A percentile compares a stretch with the other conserved stretches of the same genome.
phyloP scores from a whole-genome alignment of 176 grass and related monocot species.

The Saccharum spontaneum region DNA sequence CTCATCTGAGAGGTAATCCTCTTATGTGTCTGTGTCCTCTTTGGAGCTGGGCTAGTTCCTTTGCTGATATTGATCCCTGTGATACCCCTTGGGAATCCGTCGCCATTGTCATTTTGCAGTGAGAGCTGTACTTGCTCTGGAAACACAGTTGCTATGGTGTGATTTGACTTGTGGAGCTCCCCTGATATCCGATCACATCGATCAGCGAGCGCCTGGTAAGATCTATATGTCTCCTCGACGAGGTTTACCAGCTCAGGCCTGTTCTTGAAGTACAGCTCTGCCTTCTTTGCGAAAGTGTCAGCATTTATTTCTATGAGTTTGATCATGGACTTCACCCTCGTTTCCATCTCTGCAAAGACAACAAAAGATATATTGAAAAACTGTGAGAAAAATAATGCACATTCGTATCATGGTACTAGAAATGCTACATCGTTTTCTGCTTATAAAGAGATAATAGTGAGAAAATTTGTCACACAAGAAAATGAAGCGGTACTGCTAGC shows the following conservation, averaged over 20 bases:
- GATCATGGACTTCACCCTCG: conserved; percentile 65
- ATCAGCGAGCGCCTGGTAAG: conserved; percentile 62
- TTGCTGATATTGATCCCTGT: conserved; percentile 53
- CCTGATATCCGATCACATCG: conserved; percentile 46
- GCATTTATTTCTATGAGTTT: conserved; percentile 76
- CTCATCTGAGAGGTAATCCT: conserved; percentile 59
- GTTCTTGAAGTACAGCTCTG: conserved; percentile 73
- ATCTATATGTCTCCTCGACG: conserved; percentile 72
- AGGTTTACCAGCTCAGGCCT: conserved; percentile 56
- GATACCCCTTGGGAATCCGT: conserved; percentile 55
- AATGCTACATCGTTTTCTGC: background rate
- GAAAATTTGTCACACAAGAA: background rate
- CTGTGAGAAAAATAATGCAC: background rate
- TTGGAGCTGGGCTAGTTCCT: conserved; percentile 27
- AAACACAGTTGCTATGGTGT: conserved; percentile 76
- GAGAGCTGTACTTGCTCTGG: conserved; percentile 76
- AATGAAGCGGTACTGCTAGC: background rate
- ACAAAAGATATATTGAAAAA: background rate
- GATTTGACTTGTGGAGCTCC: conserved; percentile 94
- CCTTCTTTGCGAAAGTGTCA: conserved; percentile 66
- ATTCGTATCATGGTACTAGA: background rate
- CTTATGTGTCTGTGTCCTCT: conserved; percentile 46
- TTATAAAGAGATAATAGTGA: background rate
- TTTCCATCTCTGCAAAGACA: conserved; percentile 64
- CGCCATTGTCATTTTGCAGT: conserved; percentile 57